Evolutionary conservation across 1,284 basidiomycete species (phyloP).

Genomic region (Apiotrichum veenhuisii): DNA sequence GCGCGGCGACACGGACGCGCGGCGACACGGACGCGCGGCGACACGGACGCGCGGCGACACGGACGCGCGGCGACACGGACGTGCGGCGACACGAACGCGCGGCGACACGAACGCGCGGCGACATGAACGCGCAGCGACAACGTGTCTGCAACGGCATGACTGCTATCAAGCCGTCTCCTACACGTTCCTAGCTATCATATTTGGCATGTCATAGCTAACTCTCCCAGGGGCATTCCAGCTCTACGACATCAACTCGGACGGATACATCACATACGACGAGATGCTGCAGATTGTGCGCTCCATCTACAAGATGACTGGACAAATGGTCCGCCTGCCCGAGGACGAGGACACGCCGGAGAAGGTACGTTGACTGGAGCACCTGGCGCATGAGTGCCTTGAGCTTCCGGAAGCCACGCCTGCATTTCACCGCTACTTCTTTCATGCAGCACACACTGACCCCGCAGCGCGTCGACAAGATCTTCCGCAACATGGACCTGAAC

Average conservation of each 20-base stretch:
- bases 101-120: too few species aligned
- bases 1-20: not conserved
- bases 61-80: too few species aligned
- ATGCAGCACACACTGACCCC: conserved; percentile 1
- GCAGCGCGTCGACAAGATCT: conserved; percentile 94
- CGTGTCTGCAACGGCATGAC: too few species aligned
- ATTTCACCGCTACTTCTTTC: too few species aligned
- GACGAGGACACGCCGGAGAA: conserved; percentile 99
- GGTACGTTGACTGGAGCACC: conserved; percentile 60
- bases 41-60: too few species aligned
- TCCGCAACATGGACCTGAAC: conserved; percentile 86
- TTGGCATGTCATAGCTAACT: not conserved
- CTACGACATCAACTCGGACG: conserved; percentile 98
- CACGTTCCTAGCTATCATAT: too few species aligned
- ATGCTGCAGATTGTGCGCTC: conserved; percentile 95
- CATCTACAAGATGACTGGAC: conserved; percentile 98
- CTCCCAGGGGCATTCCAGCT: conserved; percentile 94
- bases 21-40: too few species aligned
- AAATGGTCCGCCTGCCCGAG: conserved; percentile 95
- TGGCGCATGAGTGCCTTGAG: too few species aligned
- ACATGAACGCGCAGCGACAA: too few species aligned
- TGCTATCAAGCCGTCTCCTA: too few species aligned
- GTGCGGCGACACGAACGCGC: too few species aligned
- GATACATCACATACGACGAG: conserved; percentile 94
- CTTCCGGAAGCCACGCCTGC: too few species aligned